These are phyloP conservation scores for Digitaria exilis DNA, from an alignment of 202 grass and related monocot genomes.

Conservation along the genomic window DNA sequence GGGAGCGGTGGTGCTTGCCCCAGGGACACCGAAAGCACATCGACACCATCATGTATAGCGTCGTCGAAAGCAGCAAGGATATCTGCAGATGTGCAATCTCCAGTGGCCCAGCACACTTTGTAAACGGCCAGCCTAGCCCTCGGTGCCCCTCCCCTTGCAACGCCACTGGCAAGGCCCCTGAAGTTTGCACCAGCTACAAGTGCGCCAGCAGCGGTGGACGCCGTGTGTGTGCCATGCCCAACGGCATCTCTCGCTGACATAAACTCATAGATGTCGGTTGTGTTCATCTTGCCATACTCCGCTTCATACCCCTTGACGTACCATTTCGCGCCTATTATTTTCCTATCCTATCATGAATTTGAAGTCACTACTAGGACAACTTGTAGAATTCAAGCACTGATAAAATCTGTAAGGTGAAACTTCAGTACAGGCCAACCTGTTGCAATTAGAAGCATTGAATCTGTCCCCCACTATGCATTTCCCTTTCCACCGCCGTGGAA, in stretches of 20 bases:
- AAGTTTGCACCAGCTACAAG: conserved; percentile 71
- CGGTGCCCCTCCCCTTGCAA: conserved; percentile 86
- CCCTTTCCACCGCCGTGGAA: conserved; percentile 83
- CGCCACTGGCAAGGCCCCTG: conserved; percentile 70
- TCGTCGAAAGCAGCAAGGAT: conserved; percentile 95
- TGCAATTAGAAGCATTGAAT: conserved; percentile 85
- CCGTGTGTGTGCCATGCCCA: conserved; percentile 88
- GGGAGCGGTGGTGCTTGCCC: conserved; percentile 92
- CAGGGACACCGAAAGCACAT: conserved; percentile 86
- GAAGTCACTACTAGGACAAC: conserved; percentile 45
- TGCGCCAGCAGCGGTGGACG: conserved; percentile 81
- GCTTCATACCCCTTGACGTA: conserved; percentile 91
- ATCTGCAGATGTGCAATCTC: conserved; percentile 83
- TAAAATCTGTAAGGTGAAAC: conserved; percentile 2
- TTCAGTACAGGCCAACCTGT: conserved; percentile 57
- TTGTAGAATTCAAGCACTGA: background rate
- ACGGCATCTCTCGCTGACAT: conserved; percentile 74
- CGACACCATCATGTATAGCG: conserved; percentile 83
- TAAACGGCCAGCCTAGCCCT: conserved; percentile 79
- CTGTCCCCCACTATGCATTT: conserved; percentile 73
- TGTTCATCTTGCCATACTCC: conserved; percentile 90
- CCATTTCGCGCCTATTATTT: conserved; percentile 99
- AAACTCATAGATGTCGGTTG: conserved; percentile 69
- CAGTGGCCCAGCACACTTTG: conserved; percentile 93
- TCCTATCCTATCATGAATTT: conserved; percentile 85